These are phyloP conservation scores for Emmonsiellopsis sp. DNA, from an alignment of 2,329 filamentous ascomycete genomes.

Conservation along the genomic window DNA sequence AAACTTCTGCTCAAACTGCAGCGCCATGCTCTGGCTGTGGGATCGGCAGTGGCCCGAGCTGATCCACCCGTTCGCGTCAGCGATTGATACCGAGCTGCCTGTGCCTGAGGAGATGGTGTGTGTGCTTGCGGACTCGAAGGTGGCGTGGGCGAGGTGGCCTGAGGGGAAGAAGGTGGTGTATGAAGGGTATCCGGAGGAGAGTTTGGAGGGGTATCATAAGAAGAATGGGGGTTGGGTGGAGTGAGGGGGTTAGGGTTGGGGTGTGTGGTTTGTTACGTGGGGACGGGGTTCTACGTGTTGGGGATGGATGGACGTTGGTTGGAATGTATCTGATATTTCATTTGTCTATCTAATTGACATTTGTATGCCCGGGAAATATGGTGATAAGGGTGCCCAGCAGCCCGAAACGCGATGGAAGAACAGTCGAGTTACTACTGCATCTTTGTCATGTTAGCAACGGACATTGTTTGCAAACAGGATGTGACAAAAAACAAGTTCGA, in stretches of 20 bases:
- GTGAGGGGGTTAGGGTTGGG: constrained; percentile 9
- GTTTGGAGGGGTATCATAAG: constrained; percentile 40
- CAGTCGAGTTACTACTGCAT: too few relatives aligned
- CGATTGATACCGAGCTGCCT: constrained; percentile 39
- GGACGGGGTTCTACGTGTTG: not conserved
- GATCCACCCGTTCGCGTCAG: constrained; percentile 41
- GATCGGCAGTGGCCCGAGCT: constrained; percentile 39
- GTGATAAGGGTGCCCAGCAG: not conserved
- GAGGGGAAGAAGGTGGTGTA: constrained; percentile 38
- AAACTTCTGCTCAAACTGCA: constrained; percentile 39
- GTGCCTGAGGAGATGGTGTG: constrained; percentile 40
- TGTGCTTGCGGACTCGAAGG: constrained; percentile 35
- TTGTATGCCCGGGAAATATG: too few relatives aligned
- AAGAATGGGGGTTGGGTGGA: constrained; percentile 28
- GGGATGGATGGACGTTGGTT: too few relatives aligned
- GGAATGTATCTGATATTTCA: too few relatives aligned
- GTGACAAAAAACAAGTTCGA: not conserved
- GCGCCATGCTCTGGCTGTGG: constrained; percentile 40
- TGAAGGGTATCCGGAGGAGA: constrained; percentile 28
- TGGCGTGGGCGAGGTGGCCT: constrained; percentile 38
- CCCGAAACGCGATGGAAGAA: too few relatives aligned
- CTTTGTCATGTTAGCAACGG: too few relatives aligned
- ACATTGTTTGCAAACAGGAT: not conserved
- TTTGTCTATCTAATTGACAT: too few relatives aligned
- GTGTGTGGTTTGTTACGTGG: not conserved